These are phyloP conservation scores for Penicillium sp. DNA, from an alignment of 2,329 filamentous ascomycete species.

Conservation along the genomic window DNA sequence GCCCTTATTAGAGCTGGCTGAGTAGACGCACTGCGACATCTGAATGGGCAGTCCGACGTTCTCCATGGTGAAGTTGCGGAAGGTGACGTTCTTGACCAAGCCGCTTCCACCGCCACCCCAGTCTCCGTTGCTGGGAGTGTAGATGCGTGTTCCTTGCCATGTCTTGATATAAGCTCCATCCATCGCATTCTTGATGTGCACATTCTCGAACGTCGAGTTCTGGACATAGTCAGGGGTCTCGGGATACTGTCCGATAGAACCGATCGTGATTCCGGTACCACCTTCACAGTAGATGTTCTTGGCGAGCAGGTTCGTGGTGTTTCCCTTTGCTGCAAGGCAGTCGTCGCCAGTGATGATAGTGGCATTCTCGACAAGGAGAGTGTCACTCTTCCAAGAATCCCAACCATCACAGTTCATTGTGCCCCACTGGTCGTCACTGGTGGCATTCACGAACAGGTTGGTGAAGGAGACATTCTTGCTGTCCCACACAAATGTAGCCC, in stretches of 20 bases:
- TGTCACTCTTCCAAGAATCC: constrained; percentile 57
- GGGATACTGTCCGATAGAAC: constrained; percentile 45
- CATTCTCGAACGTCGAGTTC: constrained; percentile 44
- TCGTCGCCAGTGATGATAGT: constrained; percentile 44
- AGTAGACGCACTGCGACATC: constrained; percentile 34
- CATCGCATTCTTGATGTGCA: constrained; percentile 21
- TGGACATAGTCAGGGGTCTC: constrained; percentile 41
- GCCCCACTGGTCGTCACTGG: constrained; percentile 49
- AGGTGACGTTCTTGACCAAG: constrained; percentile 26
- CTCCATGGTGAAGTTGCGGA: constrained; percentile 27
- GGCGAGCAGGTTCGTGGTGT: constrained; percentile 46
- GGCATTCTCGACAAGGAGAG: constrained; percentile 53
- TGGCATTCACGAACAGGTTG: constrained; percentile 57
- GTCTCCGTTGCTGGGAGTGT: constrained; percentile 26
- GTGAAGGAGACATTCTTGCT: constrained; percentile 57
- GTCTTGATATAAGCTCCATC: constrained; percentile 32
- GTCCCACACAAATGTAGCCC: constrained; percentile 53
- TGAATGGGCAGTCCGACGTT: constrained; percentile 31
- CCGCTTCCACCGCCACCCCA: constrained; percentile 28
- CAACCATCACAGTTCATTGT: constrained; percentile 58
- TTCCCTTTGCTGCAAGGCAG: constrained; percentile 47
- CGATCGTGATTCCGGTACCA: constrained; percentile 44
- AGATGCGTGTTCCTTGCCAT: constrained; percentile 25
- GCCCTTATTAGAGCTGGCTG: constrained; percentile 17
- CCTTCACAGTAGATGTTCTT: constrained; percentile 45